Base-by-base conservation (phyloP, 129 eudicot species). In the Arctium minus region DNA sequence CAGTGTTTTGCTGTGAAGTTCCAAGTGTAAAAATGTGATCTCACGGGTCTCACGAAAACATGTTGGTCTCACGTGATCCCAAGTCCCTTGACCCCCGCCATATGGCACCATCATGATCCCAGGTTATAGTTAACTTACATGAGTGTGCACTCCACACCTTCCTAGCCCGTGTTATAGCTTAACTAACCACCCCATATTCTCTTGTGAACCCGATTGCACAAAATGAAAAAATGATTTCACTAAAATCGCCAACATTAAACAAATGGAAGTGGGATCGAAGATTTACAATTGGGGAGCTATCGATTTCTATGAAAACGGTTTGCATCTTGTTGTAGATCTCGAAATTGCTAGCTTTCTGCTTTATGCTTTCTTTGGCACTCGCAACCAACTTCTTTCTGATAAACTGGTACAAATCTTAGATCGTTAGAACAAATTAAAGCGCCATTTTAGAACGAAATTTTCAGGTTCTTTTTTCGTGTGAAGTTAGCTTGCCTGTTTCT, bases 241-340 rank as follows among this genome's bases (percentile, higher is more conserved):
- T 60, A 4, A 56, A 5, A 4, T 56, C 6, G 17, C 12, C 53
- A 44, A 11, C 56, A 46, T 10, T 10, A 60, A 17, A 18, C 68
- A n/a, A n/a, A 17, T 60, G 29, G 68, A 17, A 60, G 29, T 1
- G 13, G 48, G 30, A 12, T 27, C 68, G 78, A 70, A 48, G 65
- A 78, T 80, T 76, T 82, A 89, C 93, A 40, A 39, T 70, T 1
- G 93, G 86, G 31, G 86, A 78, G 82, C 78, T 82, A 53, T 90
- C 93, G 37, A 90, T 79, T 84, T 90, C 87, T 32, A 88, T 81
- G 69, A 90, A 90, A 11, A 84, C 86, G 0, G 67, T 88, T 74
- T 90, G 89, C 91, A 90, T 85, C 85, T 88, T 81, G 46, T 84
- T 83, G 78, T 81, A 90, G 48, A 90, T 88, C 79, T 90, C 91